phyloP scores from a whole-genome alignment of 495 filamentous ascomycete species.

The Aspergillus sparsus region DNA sequence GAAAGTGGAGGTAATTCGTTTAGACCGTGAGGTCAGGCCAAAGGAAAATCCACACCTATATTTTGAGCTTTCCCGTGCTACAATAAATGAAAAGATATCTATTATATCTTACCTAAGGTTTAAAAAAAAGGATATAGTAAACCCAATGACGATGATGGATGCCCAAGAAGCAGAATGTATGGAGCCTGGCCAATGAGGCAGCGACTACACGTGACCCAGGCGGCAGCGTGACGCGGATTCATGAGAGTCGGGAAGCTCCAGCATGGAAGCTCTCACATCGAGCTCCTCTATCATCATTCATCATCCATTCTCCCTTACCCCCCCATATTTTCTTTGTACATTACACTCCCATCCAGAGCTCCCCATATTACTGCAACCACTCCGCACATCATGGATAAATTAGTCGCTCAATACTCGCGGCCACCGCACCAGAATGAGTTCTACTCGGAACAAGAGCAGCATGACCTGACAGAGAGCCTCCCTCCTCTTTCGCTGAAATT shows the following conservation, averaged over 20 bases:
- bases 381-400: constrained; percentile 73
- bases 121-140: no score
- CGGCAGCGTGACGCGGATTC: constrained; percentile 47
- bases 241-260: constrained; percentile 38
- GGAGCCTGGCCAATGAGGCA: constrained; percentile 7
- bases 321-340: constrained; percentile 9
- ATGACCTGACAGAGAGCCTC: constrained; percentile 65
- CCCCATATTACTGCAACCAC: constrained; percentile 6
- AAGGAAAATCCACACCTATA: no score
- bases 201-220: constrained; percentile 43
- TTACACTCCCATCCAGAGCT: constrained; percentile 8
- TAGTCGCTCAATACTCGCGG: constrained; percentile 86
- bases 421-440: constrained; percentile 71
- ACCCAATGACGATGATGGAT: no score
- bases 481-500: constrained; percentile 85
- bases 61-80: no score
- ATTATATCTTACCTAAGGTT: no score
- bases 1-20: neutral
- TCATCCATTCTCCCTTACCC: constrained; percentile 22
- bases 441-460: constrained; percentile 71
- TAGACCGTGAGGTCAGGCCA: no score
- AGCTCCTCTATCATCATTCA: constrained; percentile 23
- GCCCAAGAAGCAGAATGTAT: no score
- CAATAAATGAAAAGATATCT: no score
- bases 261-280: constrained; percentile 24